phyloP scores from a whole-genome alignment of 2,329 filamentous ascomycete genomes.

The Diaporthe nobilis region DNA sequence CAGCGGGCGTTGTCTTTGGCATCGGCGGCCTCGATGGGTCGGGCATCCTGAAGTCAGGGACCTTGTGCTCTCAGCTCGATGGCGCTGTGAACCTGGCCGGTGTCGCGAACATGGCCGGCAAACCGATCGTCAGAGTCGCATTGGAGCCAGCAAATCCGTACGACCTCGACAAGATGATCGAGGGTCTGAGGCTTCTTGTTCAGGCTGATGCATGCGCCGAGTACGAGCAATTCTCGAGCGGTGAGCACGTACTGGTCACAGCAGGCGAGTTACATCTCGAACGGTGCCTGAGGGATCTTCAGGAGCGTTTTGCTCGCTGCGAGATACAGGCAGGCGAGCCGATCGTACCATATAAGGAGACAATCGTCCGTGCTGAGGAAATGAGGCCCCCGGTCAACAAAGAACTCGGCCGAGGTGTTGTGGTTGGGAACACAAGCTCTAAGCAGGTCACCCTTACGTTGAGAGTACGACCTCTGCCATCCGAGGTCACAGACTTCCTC shows the following conservation, averaged over 20 bases:
- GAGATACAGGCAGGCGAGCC: constrained; percentile 95
- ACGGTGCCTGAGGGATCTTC: constrained; percentile 91
- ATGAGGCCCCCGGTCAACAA: constrained; percentile 92
- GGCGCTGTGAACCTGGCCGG: constrained; percentile 93
- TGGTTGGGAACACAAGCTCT: constrained; percentile 82
- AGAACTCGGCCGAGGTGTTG: constrained; percentile 86
- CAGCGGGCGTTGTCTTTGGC: constrained; percentile 94
- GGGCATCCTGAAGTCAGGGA: constrained; percentile 95
- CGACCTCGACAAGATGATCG: constrained; percentile 95
- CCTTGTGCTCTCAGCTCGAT: constrained; percentile 87
- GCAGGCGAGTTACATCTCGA: constrained; percentile 96
- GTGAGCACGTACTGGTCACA: constrained; percentile 94
- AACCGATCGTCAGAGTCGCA: constrained; percentile 95
- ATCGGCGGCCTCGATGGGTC: constrained; percentile 89
- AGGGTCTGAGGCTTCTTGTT: constrained; percentile 86
- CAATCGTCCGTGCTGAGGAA: constrained; percentile 87
- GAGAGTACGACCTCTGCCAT: constrained; percentile 83
- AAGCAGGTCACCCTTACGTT: constrained; percentile 87
- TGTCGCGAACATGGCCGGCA: constrained; percentile 79
- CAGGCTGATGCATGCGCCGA: constrained; percentile 96
- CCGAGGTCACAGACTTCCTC: constrained; percentile 86
- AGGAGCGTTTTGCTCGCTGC: constrained; percentile 92
- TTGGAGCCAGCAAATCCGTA: constrained; percentile 93
- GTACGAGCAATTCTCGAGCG: constrained; percentile 92
- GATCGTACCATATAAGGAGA: constrained; percentile 96